Base-by-base conservation (phyloP, 306 rosid genomes). In the Mimosa bimucronata region DNA sequence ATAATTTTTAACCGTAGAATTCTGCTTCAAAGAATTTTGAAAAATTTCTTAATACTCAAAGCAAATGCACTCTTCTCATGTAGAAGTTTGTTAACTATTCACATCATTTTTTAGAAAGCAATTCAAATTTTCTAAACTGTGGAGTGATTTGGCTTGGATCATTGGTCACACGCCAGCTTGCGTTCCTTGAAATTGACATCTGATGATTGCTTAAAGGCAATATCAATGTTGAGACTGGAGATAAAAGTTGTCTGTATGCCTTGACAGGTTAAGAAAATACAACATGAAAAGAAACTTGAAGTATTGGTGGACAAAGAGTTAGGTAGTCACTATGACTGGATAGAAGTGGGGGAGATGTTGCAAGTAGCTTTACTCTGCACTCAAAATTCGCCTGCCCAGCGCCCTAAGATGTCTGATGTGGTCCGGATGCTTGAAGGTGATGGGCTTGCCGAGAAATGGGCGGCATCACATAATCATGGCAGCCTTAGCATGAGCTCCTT, bases 371-470 rank as follows among this genome's bases (percentile, higher is more conserved):
- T 89, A 1, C 86, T 91, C 19, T 91, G 96, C 81, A 89, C 96
- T 72, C 96, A 89, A 44, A 83, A 84, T 83, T 76, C 89, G 40
- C 96, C 96, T 6, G 89, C 90, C 19, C 88, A 89, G 77, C 90
- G 96, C 15, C 96, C 96, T 50, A 89, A 81, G 87, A 91, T 91
- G 96, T 91, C 96, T 9, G 93, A 91, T 79, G 91, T 91, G 81
- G 90, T 91, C 60, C 89, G 88, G 65, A 91, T 91, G 96, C 93
- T 91, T 0, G 93, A 87, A 87, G 96, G 96, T 1, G 96, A 91
- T 68, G 96, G 96, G 76, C 90, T 91, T 25, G 96, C 89, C 0
- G 91, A 89, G 87, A 89, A 91, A 79, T 89, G 93, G 93, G 93
- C 96, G 16, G 89, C 92, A 16, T 83, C 91, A n/a, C 92, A 91